These are phyloP conservation scores for Gillenia trifoliata DNA, from an alignment of 306 rosid genomes.

Conservation along the genomic window DNA sequence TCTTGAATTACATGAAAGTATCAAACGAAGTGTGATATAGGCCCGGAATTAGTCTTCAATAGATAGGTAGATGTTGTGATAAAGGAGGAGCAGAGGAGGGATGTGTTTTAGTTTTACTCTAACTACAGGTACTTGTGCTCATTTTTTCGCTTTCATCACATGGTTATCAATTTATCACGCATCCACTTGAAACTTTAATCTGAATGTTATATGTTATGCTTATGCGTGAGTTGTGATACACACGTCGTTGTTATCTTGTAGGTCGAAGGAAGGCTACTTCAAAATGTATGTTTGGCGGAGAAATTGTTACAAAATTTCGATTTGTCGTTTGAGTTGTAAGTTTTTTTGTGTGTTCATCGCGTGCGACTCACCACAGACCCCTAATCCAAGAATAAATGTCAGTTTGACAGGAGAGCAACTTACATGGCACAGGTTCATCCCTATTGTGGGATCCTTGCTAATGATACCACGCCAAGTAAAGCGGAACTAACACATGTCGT, in stretches of 20 bases:
- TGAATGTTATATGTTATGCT: background rate
- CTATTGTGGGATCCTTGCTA: no score
- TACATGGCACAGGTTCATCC: no score
- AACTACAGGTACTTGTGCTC: background rate
- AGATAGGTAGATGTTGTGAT: background rate
- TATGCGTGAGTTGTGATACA: background rate
- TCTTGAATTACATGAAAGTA: slow-evolving; percentile 68
- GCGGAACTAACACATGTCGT: no score
- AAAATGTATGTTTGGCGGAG: background rate
- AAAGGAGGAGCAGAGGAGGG: background rate
- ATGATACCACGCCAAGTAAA: no score
- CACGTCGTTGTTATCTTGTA: background rate
- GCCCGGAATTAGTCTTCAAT: background rate
- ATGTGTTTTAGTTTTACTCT: background rate
- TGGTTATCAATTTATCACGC: background rate
- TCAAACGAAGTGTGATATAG: slow-evolving; percentile 45
- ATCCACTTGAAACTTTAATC: background rate
- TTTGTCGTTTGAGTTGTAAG: background rate
- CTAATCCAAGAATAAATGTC: background rate
- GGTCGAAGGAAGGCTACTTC: slow-evolving; percentile 4
- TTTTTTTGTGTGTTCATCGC: no score
- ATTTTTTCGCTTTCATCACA: background rate
- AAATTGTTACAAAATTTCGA: no score
- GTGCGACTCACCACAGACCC: background rate
- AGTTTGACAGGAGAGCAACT: no score